Evolutionary conservation across 192 early-diverging fungal species (phyloP).

Genomic region (Umbelopsis sp.): DNA sequence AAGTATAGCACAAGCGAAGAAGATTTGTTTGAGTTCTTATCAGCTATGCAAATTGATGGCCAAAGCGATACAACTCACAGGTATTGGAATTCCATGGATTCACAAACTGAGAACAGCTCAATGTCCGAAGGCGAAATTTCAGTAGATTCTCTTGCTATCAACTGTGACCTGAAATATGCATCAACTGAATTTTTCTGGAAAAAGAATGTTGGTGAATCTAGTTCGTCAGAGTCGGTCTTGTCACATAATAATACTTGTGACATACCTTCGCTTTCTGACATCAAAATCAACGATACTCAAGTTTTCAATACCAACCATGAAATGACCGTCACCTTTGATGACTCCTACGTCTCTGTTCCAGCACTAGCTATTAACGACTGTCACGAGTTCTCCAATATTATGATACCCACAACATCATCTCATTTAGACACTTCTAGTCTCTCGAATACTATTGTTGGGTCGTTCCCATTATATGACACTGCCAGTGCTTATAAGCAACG

Average conservation of each 20-base stretch:
- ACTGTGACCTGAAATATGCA: not conserved
- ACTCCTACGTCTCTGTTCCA: not conserved
- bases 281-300: not conserved
- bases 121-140: conserved; percentile 8
- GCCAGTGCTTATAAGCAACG: conserved; percentile 77
- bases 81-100: conserved; percentile 1
- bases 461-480: conserved; percentile 66
- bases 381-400: not conserved
- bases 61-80: not conserved
- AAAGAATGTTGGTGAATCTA: not conserved
- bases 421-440: not conserved
- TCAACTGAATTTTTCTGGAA: not conserved
- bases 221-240: not conserved
- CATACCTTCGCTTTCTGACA: not conserved
- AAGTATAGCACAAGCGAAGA: conserved; percentile 1
- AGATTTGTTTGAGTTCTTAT: conserved; percentile 2
- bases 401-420: not conserved
- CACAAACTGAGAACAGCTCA: conserved; percentile 13
- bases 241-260: not conserved
- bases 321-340: not conserved
- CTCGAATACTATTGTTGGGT: conserved; percentile 46
- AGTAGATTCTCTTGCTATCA: conserved; percentile 4
- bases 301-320: not conserved
- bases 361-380: not conserved
- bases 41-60: conserved; percentile 13